Percentiles rank a stretch among this genome's conserved stretches.
These are phyloP conservation scores for Cyclotella baltica DNA, from an alignment of 108 stramenopile genomes.

Conservation along the genomic window DNA sequence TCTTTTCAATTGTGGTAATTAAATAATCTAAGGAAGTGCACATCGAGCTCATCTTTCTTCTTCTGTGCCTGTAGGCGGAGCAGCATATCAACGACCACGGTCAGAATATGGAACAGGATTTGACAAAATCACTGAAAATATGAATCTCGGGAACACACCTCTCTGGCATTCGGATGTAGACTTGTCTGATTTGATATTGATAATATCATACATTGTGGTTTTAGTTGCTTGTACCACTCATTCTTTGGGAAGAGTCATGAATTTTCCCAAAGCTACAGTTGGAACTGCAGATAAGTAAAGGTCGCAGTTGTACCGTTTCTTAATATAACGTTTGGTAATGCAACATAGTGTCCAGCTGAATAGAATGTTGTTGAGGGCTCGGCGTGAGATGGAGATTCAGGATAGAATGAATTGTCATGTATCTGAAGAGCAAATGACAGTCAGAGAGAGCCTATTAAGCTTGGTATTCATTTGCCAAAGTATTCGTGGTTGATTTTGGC, in stretches of 20 bases:
- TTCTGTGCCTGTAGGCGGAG: too few species aligned
- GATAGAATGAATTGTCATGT: conserved; percentile 16
- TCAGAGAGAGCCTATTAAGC: conserved; percentile 24
- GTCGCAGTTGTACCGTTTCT: conserved; percentile 50
- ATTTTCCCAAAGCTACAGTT: background rate
- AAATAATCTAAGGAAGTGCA: too few species aligned
- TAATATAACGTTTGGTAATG: conserved; percentile 79
- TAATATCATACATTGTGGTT: conserved; percentile 85
- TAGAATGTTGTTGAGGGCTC: conserved; percentile 62
- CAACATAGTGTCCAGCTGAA: conserved; percentile 77
- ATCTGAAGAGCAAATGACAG: background rate
- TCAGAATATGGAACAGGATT: too few species aligned
- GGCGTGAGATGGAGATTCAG: conserved; percentile 54
- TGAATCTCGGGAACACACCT: conserved; percentile 61
- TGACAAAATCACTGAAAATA: too few species aligned
- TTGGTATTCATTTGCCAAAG: conserved; percentile 67
- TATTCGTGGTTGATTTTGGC: conserved; percentile 87
- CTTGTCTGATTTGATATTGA: too few species aligned
- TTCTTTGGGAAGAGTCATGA: conserved; percentile 50
- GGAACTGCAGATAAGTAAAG: background rate
- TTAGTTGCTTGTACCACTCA: conserved; percentile 79
- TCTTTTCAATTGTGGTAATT: too few species aligned
- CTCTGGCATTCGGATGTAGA: conserved; percentile 75
- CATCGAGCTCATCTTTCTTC: too few species aligned
- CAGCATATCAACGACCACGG: too few species aligned